Percentiles rank a stretch among this genome's conserved stretches.
These are phyloP conservation scores for Phallus indusiatus DNA, from an alignment of 768 basidiomycete genomes.

Conservation along the genomic window DNA sequence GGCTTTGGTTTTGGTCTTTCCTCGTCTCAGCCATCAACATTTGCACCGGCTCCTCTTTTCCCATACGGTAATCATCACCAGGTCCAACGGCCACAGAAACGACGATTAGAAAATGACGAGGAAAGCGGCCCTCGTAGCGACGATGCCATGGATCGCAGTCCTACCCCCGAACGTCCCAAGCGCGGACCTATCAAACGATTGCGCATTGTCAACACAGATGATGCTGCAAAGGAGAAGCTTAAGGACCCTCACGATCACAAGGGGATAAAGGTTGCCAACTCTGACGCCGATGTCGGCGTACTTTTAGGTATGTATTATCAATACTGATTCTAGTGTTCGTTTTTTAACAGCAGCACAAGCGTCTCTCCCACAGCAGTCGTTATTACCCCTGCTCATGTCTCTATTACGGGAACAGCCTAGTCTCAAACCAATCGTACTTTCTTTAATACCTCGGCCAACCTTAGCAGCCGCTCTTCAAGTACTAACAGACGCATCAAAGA, in stretches of 20 bases:
- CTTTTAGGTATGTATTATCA: slow-evolving; percentile 51
- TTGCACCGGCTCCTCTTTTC: neutral
- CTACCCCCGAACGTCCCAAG: slow-evolving; percentile 72
- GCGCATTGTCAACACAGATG: slow-evolving; percentile 24
- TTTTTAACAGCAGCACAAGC: slow-evolving; percentile 34
- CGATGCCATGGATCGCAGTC: slow-evolving; percentile 76
- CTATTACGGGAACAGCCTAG: slow-evolving; percentile 59
- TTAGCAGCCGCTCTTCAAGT: slow-evolving; percentile 65
- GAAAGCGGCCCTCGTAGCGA: slow-evolving; percentile 35
- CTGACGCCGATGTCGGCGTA: slow-evolving; percentile 69
- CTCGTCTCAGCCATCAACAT: slow-evolving; percentile 28
- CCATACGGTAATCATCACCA: slow-evolving; percentile 8
- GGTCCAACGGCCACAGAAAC: slow-evolving; percentile 40
- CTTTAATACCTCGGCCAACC: slow-evolving; percentile 78
- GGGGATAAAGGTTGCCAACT: slow-evolving; percentile 37
- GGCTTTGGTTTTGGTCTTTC: slow-evolving; percentile 67
- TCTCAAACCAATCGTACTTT: slow-evolving; percentile 61
- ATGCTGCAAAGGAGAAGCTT: slow-evolving; percentile 18
- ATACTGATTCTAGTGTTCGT: slow-evolving; percentile 1
- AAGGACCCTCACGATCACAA: slow-evolving; percentile 30
- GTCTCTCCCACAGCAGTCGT: slow-evolving; percentile 66
- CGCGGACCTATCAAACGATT: slow-evolving; percentile 61
- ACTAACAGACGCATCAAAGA: slow-evolving; percentile 57
- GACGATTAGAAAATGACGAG: slow-evolving; percentile 70
- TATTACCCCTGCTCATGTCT: slow-evolving; percentile 63